phyloP scores from a whole-genome alignment of 495 filamentous ascomycete genomes.

The Margaritispora aquatica region DNA sequence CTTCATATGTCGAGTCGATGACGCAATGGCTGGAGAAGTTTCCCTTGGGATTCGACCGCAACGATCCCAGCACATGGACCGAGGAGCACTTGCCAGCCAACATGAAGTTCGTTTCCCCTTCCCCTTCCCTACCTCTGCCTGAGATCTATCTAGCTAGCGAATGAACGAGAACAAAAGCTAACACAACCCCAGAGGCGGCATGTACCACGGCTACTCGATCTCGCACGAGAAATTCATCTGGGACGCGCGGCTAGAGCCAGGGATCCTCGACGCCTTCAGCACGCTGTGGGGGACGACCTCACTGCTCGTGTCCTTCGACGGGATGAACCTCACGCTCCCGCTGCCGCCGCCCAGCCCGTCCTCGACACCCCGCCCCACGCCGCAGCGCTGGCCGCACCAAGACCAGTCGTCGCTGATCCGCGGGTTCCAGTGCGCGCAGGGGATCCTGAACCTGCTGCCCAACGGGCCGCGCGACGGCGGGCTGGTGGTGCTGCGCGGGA shows the following conservation, averaged over 20 bases:
- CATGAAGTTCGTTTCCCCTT: background rate
- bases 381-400: conserved; percentile 24
- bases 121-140: background rate
- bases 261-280: background rate
- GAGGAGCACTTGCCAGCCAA: background rate
- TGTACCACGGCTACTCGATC: conserved; percentile 29
- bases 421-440: conserved; percentile 36
- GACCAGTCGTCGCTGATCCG: conserved; percentile 24
- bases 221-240: conserved; percentile 20
- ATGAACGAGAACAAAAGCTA: background rate
- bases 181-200: conserved; percentile 5
- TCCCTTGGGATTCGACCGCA: background rate
- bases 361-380: background rate
- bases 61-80: background rate
- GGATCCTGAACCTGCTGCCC: conserved; percentile 34
- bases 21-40: conserved; percentile 30
- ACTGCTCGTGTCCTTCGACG: background rate
- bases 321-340: conserved; percentile 8
- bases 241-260: background rate
- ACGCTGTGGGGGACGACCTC: background rate
- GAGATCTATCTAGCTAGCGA: no score
- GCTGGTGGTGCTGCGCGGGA: conserved; percentile 28
- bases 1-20: conserved; percentile 31
- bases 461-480: conserved; percentile 34
- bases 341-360: background rate